Evolutionary conservation across 352 stramenopile species (phyloP), one percentile per base, ranked within the genome.

Genomic region (Globisporangium radiosum): DNA sequence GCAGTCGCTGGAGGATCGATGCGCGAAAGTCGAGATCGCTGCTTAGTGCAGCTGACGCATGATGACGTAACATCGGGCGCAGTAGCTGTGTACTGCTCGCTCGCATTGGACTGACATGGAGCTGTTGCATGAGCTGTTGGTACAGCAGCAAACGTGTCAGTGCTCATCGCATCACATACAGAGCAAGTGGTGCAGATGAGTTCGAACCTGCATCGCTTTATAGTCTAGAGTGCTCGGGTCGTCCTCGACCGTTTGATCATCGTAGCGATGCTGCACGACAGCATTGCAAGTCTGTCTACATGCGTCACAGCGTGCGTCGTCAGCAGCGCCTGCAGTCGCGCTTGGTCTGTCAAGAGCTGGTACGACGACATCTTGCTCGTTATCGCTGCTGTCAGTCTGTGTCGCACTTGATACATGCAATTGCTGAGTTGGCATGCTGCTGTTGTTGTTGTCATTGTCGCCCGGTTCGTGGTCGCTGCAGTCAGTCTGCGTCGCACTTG

Each of bases 1-100:
- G 17, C 14, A 73, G 44, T 0, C 72, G 60, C 38, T 63, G 52
- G 33, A 73, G 52, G 15, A 78, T 49, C 1, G 54, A 51, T 6
- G 59, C 36, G 14, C 69, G 68, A 15, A 76, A 70, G 19, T 56
- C 36, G 7, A 19, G 0, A 14, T 47, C 51, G 42, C 10, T 45
- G 8, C 17, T 25, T 13, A 39, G 3, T 8, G 58, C 13, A 17
- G 11, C 40, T 25, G 19, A 25, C 19, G 19, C 19, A 1, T 25
- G 19, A 25, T 1, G 19, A 25, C 19, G 19, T 25, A 25, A 25
- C 1, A 25, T 25, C 19, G 14, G 43, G 0, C 11, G 11, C 5
- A 47, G 10, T 47, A 14, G 9, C 4, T 36, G 15, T 5, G 5
- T 19, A 15, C 13, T 36, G 15, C 45, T 36, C 45, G 7, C 4